Evolutionary conservation across 164 flowering plant genomes (phyloP).

Genomic region (Echeveria elegans): DNA sequence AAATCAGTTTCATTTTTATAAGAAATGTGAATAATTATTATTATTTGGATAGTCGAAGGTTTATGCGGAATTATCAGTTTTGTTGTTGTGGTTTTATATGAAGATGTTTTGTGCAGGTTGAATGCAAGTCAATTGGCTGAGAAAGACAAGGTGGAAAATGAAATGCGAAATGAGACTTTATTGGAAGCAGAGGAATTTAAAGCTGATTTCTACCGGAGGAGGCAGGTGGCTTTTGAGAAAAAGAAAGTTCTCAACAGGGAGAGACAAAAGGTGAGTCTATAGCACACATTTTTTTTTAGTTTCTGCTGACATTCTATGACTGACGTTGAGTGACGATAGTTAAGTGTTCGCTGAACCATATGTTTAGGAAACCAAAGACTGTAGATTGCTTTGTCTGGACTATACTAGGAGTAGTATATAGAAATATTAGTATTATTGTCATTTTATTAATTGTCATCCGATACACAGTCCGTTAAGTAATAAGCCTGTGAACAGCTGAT

Average conservation of each 20-base stretch:
- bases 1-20: not conserved
- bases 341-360: no score
- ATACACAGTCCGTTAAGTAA: no score
- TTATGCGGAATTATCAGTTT: no score
- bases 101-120: slow-evolving; percentile 33
- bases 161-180: slow-evolving; percentile 64
- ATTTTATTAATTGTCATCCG: no score
- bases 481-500: no score
- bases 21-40: not conserved
- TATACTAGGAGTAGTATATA: no score
- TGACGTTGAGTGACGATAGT: no score
- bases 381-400: not conserved
- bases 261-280: slow-evolving; percentile 58
- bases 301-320: no score
- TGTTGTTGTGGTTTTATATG: not conserved
- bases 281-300: no score
- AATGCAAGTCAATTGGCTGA: slow-evolving; percentile 81
- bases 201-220: slow-evolving; percentile 64
- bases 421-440: no score
- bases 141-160: slow-evolving; percentile 87
- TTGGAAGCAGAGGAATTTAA: slow-evolving; percentile 81
- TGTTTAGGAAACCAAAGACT: no score
- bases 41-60: no score
- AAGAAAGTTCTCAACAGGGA: slow-evolving; percentile 70
- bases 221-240: slow-evolving; percentile 57